phyloP scores from a whole-genome alignment of 2,329 filamentous ascomycete species.

The Fusarium odoratissimum region DNA sequence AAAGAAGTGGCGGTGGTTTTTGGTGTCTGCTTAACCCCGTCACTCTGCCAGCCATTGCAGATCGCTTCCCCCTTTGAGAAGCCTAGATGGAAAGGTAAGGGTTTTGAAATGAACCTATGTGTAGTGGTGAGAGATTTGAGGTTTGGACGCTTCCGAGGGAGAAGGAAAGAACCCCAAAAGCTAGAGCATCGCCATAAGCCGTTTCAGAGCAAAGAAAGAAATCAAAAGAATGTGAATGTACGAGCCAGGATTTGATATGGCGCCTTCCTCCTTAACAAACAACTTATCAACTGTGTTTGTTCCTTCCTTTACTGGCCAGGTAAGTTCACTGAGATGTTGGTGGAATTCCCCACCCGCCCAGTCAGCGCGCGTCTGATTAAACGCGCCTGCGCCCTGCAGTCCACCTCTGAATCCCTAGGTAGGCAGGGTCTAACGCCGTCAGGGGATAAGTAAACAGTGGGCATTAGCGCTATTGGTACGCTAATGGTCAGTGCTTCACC shows the following conservation, averaged over 20 bases:
- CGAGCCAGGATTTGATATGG: not conserved
- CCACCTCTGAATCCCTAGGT: not conserved
- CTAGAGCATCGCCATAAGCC: not conserved
- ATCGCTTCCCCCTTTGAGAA: not conserved
- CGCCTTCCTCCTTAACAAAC: not conserved
- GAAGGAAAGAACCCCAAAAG: not conserved
- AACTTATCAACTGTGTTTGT: not conserved
- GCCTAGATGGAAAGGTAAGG: not conserved
- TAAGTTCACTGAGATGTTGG: not conserved
- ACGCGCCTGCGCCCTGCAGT: conserved; percentile 27
- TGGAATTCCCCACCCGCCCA: conserved; percentile 1
- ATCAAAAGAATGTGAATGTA: not conserved
- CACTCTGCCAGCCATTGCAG: conserved; percentile 16
- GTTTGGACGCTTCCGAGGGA: not conserved
- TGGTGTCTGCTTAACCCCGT: conserved; percentile 40
- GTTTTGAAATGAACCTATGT: not conserved
- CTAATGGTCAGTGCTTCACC: conserved; percentile 24
- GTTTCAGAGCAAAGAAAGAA: not conserved
- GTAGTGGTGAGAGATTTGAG: not conserved
- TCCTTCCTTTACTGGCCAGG: conserved; percentile 16
- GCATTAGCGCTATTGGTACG: conserved; percentile 12
- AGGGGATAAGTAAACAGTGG: not conserved
- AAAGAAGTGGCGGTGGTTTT: conserved; percentile 32
- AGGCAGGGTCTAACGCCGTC: not conserved
- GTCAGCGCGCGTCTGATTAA: conserved; percentile 26